Percentiles rank a stretch among this genome's conserved stretches.
phyloP scores from a whole-genome alignment of 169 alveolate species.

The Eimeria tenella region DNA sequence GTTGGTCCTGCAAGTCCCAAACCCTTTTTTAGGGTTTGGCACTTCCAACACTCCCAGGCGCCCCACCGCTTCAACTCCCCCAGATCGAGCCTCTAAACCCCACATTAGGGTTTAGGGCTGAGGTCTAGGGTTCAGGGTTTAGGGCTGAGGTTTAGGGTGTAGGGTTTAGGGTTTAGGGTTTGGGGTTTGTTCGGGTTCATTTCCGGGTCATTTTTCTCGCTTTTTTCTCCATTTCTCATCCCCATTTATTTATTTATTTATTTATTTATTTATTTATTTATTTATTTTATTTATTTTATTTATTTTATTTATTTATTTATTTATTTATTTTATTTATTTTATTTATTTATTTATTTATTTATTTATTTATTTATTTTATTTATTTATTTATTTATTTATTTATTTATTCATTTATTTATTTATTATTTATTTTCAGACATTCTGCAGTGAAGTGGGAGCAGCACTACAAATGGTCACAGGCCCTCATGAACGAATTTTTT shows the following conservation, averaged over 20 bases:
- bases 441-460: constrained; percentile 52
- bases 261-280: too few relatives aligned
- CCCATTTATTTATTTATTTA: not conserved
- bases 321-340: not conserved
- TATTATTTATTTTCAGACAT: constrained; percentile 8
- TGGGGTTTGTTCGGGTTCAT: not conserved
- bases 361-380: not conserved
- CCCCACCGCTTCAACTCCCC: not conserved
- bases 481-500: constrained; percentile 36
- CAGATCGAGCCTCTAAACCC: not conserved
- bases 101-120: too few relatives aligned
- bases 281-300: not conserved
- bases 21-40: not conserved
- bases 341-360: not conserved
- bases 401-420: not conserved
- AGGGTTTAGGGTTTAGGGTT: constrained; percentile 18
- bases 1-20: not conserved
- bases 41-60: too few relatives aligned
- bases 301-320: not conserved
- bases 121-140: not conserved
- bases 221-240: not conserved
- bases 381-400: not conserved
- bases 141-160: not conserved
- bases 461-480: constrained; percentile 33
- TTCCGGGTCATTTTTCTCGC: not conserved